Evolutionary conservation across 2,329 filamentous ascomycete species (phyloP).

Genomic region (Sclerotinia spermophila): DNA sequence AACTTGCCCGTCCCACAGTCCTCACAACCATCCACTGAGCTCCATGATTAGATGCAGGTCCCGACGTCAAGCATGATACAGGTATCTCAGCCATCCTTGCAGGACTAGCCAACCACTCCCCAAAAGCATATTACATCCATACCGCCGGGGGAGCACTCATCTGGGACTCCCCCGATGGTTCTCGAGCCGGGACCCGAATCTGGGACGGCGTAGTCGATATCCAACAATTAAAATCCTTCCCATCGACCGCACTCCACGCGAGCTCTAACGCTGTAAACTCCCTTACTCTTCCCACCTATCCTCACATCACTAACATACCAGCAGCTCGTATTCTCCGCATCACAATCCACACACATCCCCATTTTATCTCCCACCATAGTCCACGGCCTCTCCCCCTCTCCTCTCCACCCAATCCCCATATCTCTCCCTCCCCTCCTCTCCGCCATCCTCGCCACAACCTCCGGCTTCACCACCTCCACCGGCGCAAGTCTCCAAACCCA

Average conservation of each 20-base stretch:
- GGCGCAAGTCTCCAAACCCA: conserved; percentile 16
- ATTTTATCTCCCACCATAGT: conserved; percentile 21
- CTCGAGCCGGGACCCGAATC: conserved; percentile 8
- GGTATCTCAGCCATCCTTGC: conserved; percentile 21
- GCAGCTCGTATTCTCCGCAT: conserved; percentile 9
- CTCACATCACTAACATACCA: neutral
- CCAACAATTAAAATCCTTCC: conserved; percentile 16
- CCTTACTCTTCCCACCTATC: too few relatives aligned
- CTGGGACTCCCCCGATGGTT: conserved; percentile 21
- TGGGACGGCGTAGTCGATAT: conserved; percentile 25
- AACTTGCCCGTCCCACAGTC: neutral
- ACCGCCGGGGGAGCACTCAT: conserved; percentile 19
- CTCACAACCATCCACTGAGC: neutral
- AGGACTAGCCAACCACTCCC: neutral
- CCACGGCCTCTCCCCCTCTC: conserved; percentile 23
- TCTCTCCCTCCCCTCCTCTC: conserved; percentile 6
- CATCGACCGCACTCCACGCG: neutral
- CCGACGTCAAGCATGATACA: conserved; percentile 14
- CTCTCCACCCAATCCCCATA: conserved; percentile 21
- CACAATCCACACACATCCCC: conserved; percentile 16
- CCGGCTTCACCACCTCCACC: conserved; percentile 21
- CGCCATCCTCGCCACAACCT: neutral
- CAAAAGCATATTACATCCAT: conserved; percentile 23
- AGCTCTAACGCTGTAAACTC: neutral
- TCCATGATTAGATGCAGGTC: conserved; percentile 9